Evolutionary conservation across 2,329 filamentous ascomycete species (phyloP), one percentile per base, ranked within the genome.

Genomic region (Sarocladium oryzae): DNA sequence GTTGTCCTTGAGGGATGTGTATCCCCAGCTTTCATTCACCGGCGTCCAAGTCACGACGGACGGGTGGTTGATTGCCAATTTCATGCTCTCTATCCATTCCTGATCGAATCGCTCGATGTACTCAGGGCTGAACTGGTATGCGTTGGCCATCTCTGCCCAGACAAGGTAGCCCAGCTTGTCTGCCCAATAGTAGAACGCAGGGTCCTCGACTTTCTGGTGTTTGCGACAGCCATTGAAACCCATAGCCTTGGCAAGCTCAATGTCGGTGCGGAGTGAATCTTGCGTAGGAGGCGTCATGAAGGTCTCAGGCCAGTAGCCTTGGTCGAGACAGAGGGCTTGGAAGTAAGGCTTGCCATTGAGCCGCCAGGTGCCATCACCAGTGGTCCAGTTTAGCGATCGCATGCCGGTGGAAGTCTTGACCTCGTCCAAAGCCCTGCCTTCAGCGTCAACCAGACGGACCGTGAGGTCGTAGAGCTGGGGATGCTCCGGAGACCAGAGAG

Each of bases 31-130:
- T 63, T 77, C 67, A 56, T 87, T 86, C 41, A 82, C 76, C 0
- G 81, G 81, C 2, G 83, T 86, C 84, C 84, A 87, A 0, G 78
- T 78, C 5, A 86, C 72, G 21, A 87, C 69, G 7, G 71, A 79
- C 0, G 84, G 81, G 50, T 84, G 81, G 57, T 86, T 86, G 54
- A 85, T 78, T 58, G 85, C 83, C 18, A 84, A 67, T 59, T 74
- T 74, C 4, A 86, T 77, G 5, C 77, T 74, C 60, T 82, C 82
- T 2, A 71, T 69, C 84, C 84, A 87, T 59, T 87, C 84, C 49
- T 75, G 69, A 56, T 82, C 75, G 67, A 86, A 84, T 1, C 82
- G 71, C 21, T 77, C 71, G 7, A 78, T 70, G 55, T 83, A 84
- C 26, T 78, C 74, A 5, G 72, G 59, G 55, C 73, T 79, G 63